Percentiles rank a stretch among this genome's conserved stretches.
Evolutionary conservation across 495 filamentous ascomycete species (phyloP).

Genomic region (Thermochaetoides thermophila): DNA sequence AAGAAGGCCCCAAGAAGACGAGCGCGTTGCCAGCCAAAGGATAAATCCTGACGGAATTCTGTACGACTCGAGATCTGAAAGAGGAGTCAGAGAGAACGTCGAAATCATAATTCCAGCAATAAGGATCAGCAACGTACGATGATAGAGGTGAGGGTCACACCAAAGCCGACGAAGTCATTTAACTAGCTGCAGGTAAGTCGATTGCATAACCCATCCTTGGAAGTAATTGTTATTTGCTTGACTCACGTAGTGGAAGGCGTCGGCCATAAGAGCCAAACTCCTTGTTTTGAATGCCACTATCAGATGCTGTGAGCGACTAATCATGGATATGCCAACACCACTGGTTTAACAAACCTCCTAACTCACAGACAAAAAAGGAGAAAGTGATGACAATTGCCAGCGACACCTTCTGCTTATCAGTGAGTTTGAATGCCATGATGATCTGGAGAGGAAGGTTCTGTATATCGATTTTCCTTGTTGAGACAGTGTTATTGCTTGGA

Average conservation of each 20-base stretch:
- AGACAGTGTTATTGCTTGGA: no score
- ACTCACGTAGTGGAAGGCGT: slow-evolving; percentile 88
- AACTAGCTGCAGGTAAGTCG: slow-evolving; percentile 33
- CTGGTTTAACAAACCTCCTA: slow-evolving; percentile 36
- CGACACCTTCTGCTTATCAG: slow-evolving; percentile 3
- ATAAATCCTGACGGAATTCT: slow-evolving; percentile 26
- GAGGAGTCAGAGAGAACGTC: slow-evolving; percentile 7
- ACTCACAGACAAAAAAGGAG: slow-evolving; percentile 70
- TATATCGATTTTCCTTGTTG: no score
- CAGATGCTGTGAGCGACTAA: background rate
- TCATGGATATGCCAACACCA: background rate
- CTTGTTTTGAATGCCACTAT: slow-evolving; percentile 66
- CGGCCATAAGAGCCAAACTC: slow-evolving; percentile 81
- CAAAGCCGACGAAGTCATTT: slow-evolving; percentile 79
- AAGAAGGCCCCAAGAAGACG: slow-evolving; percentile 85
- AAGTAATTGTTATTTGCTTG: background rate
- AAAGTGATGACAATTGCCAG: slow-evolving; percentile 69
- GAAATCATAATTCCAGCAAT: no score
- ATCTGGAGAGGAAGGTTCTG: no score
- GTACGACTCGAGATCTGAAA: slow-evolving; percentile 28
- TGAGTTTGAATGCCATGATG: slow-evolving; percentile 3
- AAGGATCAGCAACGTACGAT: no score
- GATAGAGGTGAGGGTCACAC: slow-evolving; percentile 72
- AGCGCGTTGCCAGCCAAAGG: slow-evolving; percentile 74
- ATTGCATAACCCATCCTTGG: slow-evolving; percentile 1